A percentile compares a stretch with the other conserved stretches of the same genome.
These are phyloP conservation scores for Platanus orientalis DNA, from an alignment of 164 flowering plant species.

Conservation along the genomic window DNA sequence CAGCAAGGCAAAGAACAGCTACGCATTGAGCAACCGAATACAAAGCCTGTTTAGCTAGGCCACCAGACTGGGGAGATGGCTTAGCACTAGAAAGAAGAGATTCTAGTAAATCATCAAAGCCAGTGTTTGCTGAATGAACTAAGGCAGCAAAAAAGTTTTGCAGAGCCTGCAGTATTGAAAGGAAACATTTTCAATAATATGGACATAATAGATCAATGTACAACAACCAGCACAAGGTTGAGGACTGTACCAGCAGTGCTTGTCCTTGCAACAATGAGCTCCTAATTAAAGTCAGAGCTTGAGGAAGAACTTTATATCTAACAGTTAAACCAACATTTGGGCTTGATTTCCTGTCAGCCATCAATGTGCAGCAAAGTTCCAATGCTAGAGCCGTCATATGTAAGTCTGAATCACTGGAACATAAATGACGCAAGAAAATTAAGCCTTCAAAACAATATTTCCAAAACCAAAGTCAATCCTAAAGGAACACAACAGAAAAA, in stretches of 20 bases:
- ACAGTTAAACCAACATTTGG: slow-evolving; percentile 76
- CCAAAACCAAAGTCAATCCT: background rate
- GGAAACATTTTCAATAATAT: background rate
- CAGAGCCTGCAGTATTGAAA: slow-evolving; percentile 59
- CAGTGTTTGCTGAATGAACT: slow-evolving; percentile 82
- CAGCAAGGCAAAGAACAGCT: slow-evolving; percentile 98
- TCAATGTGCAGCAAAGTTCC: slow-evolving; percentile 96
- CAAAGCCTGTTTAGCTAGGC: slow-evolving; percentile 89
- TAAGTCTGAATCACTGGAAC: slow-evolving; percentile 88
- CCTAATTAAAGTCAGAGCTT: slow-evolving; percentile 73
- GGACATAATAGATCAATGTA: background rate
- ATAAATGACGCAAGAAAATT: background rate
- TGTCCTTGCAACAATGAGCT: slow-evolving; percentile 98
- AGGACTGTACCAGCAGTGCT: slow-evolving; percentile 67
- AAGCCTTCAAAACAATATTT: background rate
- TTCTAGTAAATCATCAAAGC: slow-evolving; percentile 80
- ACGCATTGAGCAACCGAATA: slow-evolving; percentile 95
- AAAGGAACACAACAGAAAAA: no score
- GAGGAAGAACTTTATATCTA: slow-evolving; percentile 90
- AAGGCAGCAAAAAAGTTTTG: slow-evolving; percentile 80
- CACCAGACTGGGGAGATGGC: slow-evolving; percentile 85
- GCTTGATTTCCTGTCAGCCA: slow-evolving; percentile 72
- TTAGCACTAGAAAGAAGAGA: slow-evolving; percentile 94
- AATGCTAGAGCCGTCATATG: slow-evolving; percentile 97
- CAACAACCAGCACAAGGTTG: background rate